phyloP scores from a whole-genome alignment of 2,329 filamentous ascomycete genomes.

The Fusarium abutilonis region DNA sequence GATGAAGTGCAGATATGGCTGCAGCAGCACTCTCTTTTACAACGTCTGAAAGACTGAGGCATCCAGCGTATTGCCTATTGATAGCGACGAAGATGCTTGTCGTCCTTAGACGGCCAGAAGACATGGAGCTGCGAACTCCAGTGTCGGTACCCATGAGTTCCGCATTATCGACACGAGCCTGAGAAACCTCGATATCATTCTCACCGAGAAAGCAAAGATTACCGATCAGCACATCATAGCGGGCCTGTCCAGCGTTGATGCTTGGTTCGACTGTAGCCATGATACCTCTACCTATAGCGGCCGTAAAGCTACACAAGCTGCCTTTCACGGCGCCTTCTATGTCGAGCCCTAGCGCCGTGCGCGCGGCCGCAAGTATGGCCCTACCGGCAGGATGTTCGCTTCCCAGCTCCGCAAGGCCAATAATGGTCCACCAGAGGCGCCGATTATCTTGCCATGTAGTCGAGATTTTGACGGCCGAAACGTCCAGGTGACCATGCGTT shows the following conservation, averaged over 20 bases:
- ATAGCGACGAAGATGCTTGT: conserved; percentile 94
- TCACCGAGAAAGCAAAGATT: conserved; percentile 81
- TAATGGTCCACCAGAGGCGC: conserved; percentile 92
- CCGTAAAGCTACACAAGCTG: conserved; percentile 84
- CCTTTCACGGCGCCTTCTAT: conserved; percentile 81
- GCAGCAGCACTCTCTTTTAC: conserved; percentile 89
- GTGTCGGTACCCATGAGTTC: no score
- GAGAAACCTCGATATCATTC: conserved; percentile 73
- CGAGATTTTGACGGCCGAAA: conserved; percentile 77
- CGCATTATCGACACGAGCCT: conserved; percentile 70
- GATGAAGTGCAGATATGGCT: conserved; percentile 81
- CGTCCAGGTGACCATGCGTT: conserved; percentile 94
- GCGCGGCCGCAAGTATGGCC: conserved; percentile 81
- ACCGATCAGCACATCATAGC: conserved; percentile 86
- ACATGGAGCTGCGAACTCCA: conserved; percentile 54
- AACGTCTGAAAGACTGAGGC: conserved; percentile 85
- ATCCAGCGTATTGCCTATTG: conserved; percentile 81
- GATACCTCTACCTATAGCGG: conserved; percentile 85
- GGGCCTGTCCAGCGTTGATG: conserved; percentile 68
- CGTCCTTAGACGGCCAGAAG: conserved; percentile 68
- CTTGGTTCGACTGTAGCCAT: conserved; percentile 82
- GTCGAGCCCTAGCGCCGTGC: conserved; percentile 76
- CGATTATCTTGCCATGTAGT: conserved; percentile 75
- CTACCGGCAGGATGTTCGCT: conserved; percentile 97
- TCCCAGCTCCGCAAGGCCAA: conserved; percentile 94